Base-by-base conservation (phyloP, 495 filamentous ascomycete genomes). In the Xylaria cubensis region DNA sequence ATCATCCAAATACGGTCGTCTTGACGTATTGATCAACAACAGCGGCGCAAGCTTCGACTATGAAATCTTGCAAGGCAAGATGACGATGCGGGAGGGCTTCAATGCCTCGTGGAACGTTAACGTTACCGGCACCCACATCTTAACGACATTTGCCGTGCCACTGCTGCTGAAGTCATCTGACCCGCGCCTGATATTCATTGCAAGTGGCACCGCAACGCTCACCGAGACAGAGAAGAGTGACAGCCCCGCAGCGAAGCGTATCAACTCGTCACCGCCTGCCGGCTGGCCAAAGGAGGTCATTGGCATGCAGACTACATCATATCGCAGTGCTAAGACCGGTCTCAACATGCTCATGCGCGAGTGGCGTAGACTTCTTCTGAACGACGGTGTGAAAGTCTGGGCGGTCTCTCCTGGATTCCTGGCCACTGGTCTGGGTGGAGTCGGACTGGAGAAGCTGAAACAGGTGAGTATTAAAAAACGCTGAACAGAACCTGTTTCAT, bases 341-440 rank as follows among this genome's bases (percentile, higher is more conserved):
- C 69, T 92, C 74, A 91, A 92, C 70, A 92, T 91, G 90, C 46
- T 91, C 79, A 89, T 91, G 88, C 80, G 84, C 42, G 85, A 88
- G 67, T 92, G 88, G 89, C 34, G 72, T 29, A 79, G 84, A 8
- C 73, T 83, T 9, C 75, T 92, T 63, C 80, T 81, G 69, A 82
- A 86, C 21, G 90, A 92, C 68, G 87, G 87, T 0, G 89, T 91
- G 1, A 91, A 91, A 77, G 84, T 88, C 0, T 91, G 82, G 81
- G 74, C 76, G 26, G 76, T 91, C 17, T 82, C 78, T 2, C 90
- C 89, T 0, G 90, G 90, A 0, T 86, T 86, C 65, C 74, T 91
- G 42, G 89, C 86, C 0, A 91, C 89, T 1, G 83, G 81, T 0
- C 69, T 91, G 13, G 84, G 76, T 0, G 83, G 81, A 12, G 42